These are phyloP conservation scores for Sphenostylis stenocarpa DNA, from an alignment of 306 rosid genomes.

Conservation along the genomic window DNA sequence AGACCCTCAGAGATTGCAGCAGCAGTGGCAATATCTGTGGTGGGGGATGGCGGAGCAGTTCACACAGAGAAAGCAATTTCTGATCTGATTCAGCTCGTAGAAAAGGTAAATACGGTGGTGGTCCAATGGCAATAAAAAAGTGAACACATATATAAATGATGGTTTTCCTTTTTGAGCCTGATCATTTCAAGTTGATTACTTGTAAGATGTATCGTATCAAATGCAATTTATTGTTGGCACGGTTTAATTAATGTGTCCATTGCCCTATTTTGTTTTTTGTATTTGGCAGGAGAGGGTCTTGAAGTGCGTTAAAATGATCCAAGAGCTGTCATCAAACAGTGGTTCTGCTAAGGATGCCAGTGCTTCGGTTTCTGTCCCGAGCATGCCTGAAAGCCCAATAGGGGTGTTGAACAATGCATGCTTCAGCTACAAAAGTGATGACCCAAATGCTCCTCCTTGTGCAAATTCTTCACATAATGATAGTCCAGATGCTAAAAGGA, in stretches of 20 bases:
- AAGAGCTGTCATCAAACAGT: constrained; percentile 36
- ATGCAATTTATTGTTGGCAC: not conserved
- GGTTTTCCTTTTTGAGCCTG: constrained; percentile 19
- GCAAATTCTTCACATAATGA: constrained; percentile 51
- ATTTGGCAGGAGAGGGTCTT: constrained; percentile 68
- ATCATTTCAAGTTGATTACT: constrained; percentile 38
- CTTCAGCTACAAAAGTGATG: constrained; percentile 86
- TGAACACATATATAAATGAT: constrained; percentile 8
- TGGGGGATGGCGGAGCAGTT: constrained; percentile 57
- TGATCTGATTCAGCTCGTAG: constrained; percentile 57
- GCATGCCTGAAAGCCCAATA: constrained; percentile 75
- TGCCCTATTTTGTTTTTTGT: not conserved
- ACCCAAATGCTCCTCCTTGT: constrained; percentile 65
- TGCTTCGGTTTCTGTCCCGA: constrained; percentile 46
- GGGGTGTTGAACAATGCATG: constrained; percentile 74
- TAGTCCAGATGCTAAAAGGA: constrained; percentile 76
- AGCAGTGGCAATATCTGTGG: constrained; percentile 71
- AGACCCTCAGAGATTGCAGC: constrained; percentile 94
- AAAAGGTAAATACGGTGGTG: constrained; percentile 61
- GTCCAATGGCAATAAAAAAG: constrained; percentile 32
- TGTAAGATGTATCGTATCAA: constrained; percentile 2
- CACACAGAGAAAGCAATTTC: constrained; percentile 59
- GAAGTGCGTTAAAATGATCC: constrained; percentile 59
- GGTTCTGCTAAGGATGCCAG: constrained; percentile 41
- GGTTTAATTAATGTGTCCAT: not conserved